These are phyloP conservation scores for Ustilago esculenta DNA, from an alignment of 1,284 basidiomycete species.

Conservation along the genomic window DNA sequence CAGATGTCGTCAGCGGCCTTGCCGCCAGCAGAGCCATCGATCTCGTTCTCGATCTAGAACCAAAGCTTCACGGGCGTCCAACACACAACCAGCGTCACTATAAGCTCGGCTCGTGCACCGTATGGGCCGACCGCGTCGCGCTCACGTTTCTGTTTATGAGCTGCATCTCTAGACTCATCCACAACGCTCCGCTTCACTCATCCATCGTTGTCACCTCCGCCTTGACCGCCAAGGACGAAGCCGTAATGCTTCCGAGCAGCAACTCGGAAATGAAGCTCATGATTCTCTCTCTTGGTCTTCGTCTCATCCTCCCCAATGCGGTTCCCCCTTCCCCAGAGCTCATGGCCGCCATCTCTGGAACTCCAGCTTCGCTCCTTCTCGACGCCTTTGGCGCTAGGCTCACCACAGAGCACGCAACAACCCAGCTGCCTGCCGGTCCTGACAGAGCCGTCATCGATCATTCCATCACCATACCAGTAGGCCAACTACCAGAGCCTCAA, in stretches of 20 bases:
- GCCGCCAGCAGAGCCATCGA: conserved; percentile 51
- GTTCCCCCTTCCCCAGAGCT: conserved; percentile 4
- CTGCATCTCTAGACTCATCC: conserved; percentile 33
- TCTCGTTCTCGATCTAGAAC: conserved; percentile 41
- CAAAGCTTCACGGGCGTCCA: conserved; percentile 15
- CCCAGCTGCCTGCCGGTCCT: not conserved
- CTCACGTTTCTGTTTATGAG: conserved; percentile 39
- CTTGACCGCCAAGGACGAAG: conserved; percentile 24
- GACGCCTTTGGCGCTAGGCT: conserved; percentile 30
- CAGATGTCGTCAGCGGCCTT: conserved; percentile 50
- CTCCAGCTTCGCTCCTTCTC: conserved; percentile 21
- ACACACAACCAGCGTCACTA: conserved; percentile 21
- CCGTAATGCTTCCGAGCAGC: not conserved
- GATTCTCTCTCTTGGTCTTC: conserved; percentile 27
- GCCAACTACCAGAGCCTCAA: conserved; percentile 12
- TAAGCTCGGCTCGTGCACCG: conserved; percentile 30
- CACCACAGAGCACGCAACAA: conserved; percentile 21
- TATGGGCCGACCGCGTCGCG: conserved; percentile 32
- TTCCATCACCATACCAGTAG: conserved; percentile 27
- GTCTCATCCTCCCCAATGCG: conserved; percentile 20
- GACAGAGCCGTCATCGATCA: conserved; percentile 27
- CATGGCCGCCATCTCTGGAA: conserved; percentile 19
- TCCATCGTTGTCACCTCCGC: conserved; percentile 19
- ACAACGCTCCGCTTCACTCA: conserved; percentile 23
- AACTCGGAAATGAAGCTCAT: conserved; percentile 30